phyloP scores from a whole-genome alignment of 306 rosid genomes.

The Sicyos edulis region DNA sequence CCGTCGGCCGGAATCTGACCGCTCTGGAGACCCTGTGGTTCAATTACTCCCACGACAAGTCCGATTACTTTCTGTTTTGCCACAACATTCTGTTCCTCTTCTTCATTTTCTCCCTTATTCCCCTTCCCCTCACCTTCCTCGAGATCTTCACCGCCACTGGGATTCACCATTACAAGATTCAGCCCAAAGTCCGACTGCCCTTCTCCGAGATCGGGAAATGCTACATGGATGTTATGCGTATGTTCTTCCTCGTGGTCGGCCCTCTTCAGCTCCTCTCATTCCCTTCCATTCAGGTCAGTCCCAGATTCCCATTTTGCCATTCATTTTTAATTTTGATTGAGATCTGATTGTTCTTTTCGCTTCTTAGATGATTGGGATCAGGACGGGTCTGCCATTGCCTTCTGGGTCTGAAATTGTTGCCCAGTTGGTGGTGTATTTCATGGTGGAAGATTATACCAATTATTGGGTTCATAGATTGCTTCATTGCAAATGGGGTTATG shows the following conservation, averaged over 20 bases:
- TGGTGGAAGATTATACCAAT: slow-evolving; percentile 65
- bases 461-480: slow-evolving; percentile 79
- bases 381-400: slow-evolving; percentile 66
- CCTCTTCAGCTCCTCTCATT: slow-evolving; percentile 71
- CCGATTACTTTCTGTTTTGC: slow-evolving; percentile 67
- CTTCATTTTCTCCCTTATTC: slow-evolving; percentile 49
- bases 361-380: slow-evolving; percentile 59
- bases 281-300: slow-evolving; percentile 53
- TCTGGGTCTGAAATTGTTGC: slow-evolving; percentile 64
- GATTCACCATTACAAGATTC: slow-evolving; percentile 59
- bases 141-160: slow-evolving; percentile 44
- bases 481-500: slow-evolving; percentile 69
- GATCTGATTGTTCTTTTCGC: background rate
- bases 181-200: slow-evolving; percentile 50
- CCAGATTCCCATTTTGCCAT: background rate
- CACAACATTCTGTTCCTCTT: slow-evolving; percentile 68
- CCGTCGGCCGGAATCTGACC: slow-evolving; percentile 58
- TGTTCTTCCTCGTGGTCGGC: slow-evolving; percentile 62
- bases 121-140: slow-evolving; percentile 49
- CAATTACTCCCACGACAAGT: slow-evolving; percentile 59
- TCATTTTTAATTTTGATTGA: background rate
- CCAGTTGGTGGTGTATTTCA: slow-evolving; percentile 55
- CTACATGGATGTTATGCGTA: slow-evolving; percentile 61
- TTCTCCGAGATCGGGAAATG: slow-evolving; percentile 44
- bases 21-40: slow-evolving; percentile 64